phyloP scores from a whole-genome alignment of 495 filamentous ascomycete genomes.

The Baudoinia panamericana region DNA sequence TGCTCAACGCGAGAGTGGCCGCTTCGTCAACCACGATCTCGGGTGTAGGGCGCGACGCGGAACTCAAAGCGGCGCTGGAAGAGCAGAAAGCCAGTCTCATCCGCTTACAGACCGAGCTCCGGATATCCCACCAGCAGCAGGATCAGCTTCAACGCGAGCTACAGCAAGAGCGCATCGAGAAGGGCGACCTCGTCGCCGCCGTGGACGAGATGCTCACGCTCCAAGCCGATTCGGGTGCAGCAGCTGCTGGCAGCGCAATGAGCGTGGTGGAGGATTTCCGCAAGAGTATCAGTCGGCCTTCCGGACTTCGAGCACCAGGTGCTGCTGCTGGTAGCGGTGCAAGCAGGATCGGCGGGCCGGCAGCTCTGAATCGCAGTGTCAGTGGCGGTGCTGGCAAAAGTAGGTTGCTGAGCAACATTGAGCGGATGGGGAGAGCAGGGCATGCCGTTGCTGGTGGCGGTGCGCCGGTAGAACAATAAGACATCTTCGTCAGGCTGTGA shows the following conservation, averaged over 20 bases:
- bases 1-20: too few species aligned
- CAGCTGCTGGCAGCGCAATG: slow-evolving; percentile 4
- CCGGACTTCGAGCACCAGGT: slow-evolving; percentile 28
- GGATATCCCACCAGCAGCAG: slow-evolving; percentile 50
- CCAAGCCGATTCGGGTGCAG: slow-evolving; percentile 22
- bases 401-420: slow-evolving; percentile 36
- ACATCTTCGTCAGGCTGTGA: too few species aligned
- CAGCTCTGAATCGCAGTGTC: slow-evolving; percentile 17
- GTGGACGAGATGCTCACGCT: slow-evolving; percentile 77
- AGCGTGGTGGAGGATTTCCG: slow-evolving; percentile 27
- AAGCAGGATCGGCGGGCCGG: slow-evolving; percentile 31
- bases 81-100: slow-evolving; percentile 46
- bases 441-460: slow-evolving; percentile 1
- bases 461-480: too few species aligned
- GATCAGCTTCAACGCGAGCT: slow-evolving; percentile 48
- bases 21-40: slow-evolving; percentile 54
- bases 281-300: slow-evolving; percentile 27
- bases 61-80: slow-evolving; percentile 42
- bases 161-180: slow-evolving; percentile 74
- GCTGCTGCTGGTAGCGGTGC: slow-evolving; percentile 20
- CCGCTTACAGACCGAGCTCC: slow-evolving; percentile 55
- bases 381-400: slow-evolving; percentile 29
- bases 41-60: slow-evolving; percentile 31
- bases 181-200: slow-evolving; percentile 81
- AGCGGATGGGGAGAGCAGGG: slow-evolving; percentile 33